Percentiles rank a stretch among this genome's conserved stretches.
phyloP scores from a whole-genome alignment of 2,329 filamentous ascomycete genomes.

The Penicillium sp. region DNA sequence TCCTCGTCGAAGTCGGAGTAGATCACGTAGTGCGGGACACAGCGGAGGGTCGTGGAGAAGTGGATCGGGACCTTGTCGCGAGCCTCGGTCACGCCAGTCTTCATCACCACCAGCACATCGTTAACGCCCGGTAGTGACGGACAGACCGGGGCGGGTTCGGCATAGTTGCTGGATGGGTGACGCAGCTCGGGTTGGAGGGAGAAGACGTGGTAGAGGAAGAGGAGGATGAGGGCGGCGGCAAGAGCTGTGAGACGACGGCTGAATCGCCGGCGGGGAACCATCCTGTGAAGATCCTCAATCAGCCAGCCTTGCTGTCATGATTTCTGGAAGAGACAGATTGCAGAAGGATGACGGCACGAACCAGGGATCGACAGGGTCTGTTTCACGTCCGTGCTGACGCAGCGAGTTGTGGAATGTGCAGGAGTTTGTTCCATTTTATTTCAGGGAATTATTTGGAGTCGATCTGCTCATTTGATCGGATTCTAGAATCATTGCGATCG shows the following conservation, averaged over 20 bases:
- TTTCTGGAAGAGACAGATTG: constrained; percentile 3
- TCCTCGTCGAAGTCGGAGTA: constrained; percentile 54
- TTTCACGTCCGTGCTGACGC: constrained; percentile 15
- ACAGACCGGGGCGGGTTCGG: constrained; percentile 21
- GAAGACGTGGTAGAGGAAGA: constrained; percentile 55
- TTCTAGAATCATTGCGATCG: too few relatives aligned
- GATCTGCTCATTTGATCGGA: too few relatives aligned
- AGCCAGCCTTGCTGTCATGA: constrained; percentile 1
- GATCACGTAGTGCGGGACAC: constrained; percentile 51
- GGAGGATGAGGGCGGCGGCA: constrained; percentile 52
- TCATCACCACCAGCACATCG: constrained; percentile 53
- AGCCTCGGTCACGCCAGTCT: constrained; percentile 55
- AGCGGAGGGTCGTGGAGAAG: constrained; percentile 50
- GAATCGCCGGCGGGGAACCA: constrained; percentile 41
- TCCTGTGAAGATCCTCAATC: constrained; percentile 14
- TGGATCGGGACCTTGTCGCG: constrained; percentile 52
- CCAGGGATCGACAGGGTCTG: constrained; percentile 11
- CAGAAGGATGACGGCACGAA: neutral
- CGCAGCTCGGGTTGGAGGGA: constrained; percentile 53
- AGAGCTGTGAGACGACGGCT: constrained; percentile 40
- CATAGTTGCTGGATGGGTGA: constrained; percentile 5
- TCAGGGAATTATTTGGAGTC: too few relatives aligned
- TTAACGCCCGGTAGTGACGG: constrained; percentile 40
- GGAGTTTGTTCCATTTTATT: too few relatives aligned
- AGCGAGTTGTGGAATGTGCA: constrained; percentile 13